A percentile compares a stretch with the other conserved stretches of the same genome.
These are phyloP conservation scores for Thelonectria rubi DNA, from an alignment of 2,329 filamentous ascomycete genomes.

Conservation along the genomic window DNA sequence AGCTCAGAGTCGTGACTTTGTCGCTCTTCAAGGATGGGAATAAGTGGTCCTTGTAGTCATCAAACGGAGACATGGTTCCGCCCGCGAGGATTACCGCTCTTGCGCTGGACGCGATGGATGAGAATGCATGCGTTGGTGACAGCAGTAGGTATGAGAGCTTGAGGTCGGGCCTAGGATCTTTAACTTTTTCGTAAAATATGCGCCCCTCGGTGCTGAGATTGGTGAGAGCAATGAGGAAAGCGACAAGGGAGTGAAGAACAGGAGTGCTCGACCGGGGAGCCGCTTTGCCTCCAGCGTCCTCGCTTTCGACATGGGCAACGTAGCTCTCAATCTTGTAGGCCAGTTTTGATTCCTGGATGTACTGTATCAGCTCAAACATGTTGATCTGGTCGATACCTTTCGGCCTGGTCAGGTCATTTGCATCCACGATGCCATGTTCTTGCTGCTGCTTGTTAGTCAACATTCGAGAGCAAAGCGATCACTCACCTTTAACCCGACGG, in stretches of 20 bases:
- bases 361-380: conserved; percentile 85
- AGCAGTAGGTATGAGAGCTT: conserved; percentile 85
- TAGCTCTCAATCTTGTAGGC: conserved; percentile 96
- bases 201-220: conserved; percentile 80
- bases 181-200: conserved; percentile 68
- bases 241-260: conserved; percentile 63
- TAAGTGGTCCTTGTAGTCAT: conserved; percentile 86
- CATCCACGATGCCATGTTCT: conserved; percentile 73
- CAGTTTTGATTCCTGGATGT: conserved; percentile 90
- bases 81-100: conserved; percentile 90
- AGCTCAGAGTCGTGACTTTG: conserved; percentile 83
- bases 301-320: conserved; percentile 67
- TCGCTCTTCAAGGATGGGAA: conserved; percentile 75
- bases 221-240: conserved; percentile 81
- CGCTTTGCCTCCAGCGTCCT: conserved; percentile 45
- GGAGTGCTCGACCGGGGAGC: conserved; percentile 50
- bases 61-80: conserved; percentile 97
- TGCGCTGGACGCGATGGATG: conserved; percentile 83
- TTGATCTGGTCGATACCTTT: conserved; percentile 97
- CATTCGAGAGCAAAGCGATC: neutral
- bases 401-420: conserved; percentile 76
- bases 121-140: conserved; percentile 91
- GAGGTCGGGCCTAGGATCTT: conserved; percentile 55
- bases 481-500: conserved; percentile 58
- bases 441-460: conserved; percentile 34